Percentiles rank a stretch among this genome's conserved stretches.
These are phyloP conservation scores for Epichloe bromicola DNA, from an alignment of 2,329 filamentous ascomycete species.

Conservation along the genomic window DNA sequence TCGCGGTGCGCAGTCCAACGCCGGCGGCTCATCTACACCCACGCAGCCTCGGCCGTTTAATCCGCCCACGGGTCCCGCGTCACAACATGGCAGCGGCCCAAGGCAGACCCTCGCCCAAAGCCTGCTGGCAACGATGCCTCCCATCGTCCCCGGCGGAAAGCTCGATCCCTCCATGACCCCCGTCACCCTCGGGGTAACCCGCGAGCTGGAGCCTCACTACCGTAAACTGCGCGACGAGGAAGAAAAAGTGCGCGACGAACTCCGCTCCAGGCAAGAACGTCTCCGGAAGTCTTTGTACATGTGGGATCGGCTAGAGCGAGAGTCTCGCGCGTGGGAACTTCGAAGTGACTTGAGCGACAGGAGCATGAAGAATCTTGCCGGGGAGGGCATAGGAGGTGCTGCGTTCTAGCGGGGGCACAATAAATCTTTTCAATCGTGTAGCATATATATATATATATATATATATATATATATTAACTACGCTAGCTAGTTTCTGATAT, in stretches of 20 bases:
- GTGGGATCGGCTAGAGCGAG: constrained; percentile 43
- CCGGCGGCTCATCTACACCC: constrained; percentile 25
- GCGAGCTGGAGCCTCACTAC: constrained; percentile 41
- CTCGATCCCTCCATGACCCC: constrained; percentile 34
- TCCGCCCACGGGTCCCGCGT: constrained; percentile 41
- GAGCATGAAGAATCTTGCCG: constrained; percentile 42
- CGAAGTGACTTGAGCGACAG: constrained; percentile 43
- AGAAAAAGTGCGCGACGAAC: constrained; percentile 41
- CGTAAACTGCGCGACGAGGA: constrained; percentile 44
- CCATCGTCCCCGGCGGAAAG: constrained; percentile 41
- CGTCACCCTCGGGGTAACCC: constrained; percentile 32
- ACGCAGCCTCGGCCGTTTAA: constrained; percentile 37
- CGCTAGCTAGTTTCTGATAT: too few relatives aligned
- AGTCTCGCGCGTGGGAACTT: constrained; percentile 40
- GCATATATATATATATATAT: background rate
- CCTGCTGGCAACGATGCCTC: constrained; percentile 37
- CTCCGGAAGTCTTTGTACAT: constrained; percentile 37
- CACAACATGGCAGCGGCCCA: constrained; percentile 22
- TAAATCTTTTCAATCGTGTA: too few relatives aligned
- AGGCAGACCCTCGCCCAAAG: constrained; percentile 38
- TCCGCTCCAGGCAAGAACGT: constrained; percentile 39
- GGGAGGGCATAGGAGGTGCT: constrained; percentile 41
- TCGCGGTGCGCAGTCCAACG: constrained; percentile 21
- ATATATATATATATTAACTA: too few relatives aligned
- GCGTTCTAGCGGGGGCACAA: constrained; percentile 28